A percentile compares a stretch with the other conserved stretches of the same genome.
Conservation (phyloP, 2,329 filamentous ascomycete genomes). For the Talaromyces marneffei region DNA sequence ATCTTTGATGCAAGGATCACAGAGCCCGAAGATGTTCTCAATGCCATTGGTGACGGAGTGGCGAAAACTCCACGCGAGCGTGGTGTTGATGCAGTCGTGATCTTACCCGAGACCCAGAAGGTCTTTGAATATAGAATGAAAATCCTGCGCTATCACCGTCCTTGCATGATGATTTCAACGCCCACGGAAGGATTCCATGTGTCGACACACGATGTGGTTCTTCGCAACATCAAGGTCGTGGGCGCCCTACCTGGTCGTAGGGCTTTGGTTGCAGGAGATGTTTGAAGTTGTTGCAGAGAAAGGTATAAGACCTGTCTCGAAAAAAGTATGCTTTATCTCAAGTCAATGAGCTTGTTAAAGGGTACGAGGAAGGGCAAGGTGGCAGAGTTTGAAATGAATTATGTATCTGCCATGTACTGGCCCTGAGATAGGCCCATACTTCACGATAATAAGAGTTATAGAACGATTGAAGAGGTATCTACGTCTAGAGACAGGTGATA, state of each 20-base stretch:
- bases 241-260: slow-evolving; percentile 18
- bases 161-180: slow-evolving; percentile 45
- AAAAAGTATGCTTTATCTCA: slow-evolving; percentile 17
- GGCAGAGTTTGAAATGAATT: slow-evolving; percentile 18
- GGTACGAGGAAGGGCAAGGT: slow-evolving; percentile 15
- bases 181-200: slow-evolving; percentile 29
- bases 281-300: slow-evolving; percentile 18
- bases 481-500: not conserved
- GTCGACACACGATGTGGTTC: slow-evolving; percentile 20
- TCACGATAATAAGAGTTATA: not conserved
- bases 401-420: too few species aligned
- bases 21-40: slow-evolving; percentile 24
- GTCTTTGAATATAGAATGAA: slow-evolving; percentile 45
- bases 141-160: slow-evolving; percentile 41
- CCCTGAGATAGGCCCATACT: not conserved
- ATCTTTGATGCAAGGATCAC: slow-evolving; percentile 38
- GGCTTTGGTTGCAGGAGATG: slow-evolving; percentile 20
- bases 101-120: slow-evolving; percentile 43
- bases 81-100: slow-evolving; percentile 44
- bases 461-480: not conserved
- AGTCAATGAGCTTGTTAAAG: slow-evolving; percentile 21
- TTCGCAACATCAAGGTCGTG: slow-evolving; percentile 21
- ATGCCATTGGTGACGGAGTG: slow-evolving; percentile 16
- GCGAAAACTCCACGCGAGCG: slow-evolving; percentile 27
- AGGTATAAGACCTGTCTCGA: slow-evolving; percentile 15